Conservation (phyloP, 2,329 filamentous ascomycete genomes). For the Trichophyton verrucosum region DNA sequence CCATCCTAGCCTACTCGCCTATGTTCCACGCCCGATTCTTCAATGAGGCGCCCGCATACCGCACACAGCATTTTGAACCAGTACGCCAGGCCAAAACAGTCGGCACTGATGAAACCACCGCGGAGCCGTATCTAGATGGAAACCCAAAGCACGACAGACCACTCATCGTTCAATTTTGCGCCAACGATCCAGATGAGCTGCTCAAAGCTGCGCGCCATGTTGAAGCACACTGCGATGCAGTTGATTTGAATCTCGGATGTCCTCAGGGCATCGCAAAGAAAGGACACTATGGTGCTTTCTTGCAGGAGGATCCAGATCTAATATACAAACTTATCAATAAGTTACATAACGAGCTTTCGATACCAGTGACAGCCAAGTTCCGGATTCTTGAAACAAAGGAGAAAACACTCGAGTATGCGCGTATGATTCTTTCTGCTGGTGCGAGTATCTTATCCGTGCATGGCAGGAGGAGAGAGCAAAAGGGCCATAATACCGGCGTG, state of each 20-base stretch:
- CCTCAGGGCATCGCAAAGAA: conserved; percentile 88
- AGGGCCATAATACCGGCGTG: conserved; percentile 85
- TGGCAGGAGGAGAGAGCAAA: conserved; percentile 77
- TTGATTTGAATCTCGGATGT: conserved; percentile 91
- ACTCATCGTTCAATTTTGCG: conserved; percentile 90
- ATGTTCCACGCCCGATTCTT: conserved; percentile 95
- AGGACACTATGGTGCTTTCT: conserved; percentile 83
- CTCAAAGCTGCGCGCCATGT: conserved; percentile 59
- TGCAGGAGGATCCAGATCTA: conserved; percentile 83
- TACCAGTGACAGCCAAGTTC: conserved; percentile 93
- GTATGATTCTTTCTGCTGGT: conserved; percentile 72
- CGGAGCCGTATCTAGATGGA: conserved; percentile 60
- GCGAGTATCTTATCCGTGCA: conserved; percentile 92
- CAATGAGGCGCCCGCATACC: conserved; percentile 61
- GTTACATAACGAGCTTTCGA: conserved; percentile 62
- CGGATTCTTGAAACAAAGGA: conserved; percentile 77
- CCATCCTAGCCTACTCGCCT: conserved; percentile 76
- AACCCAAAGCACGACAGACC: conserved; percentile 75
- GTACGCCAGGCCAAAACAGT: conserved; percentile 23
- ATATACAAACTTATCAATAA: conserved; percentile 72
- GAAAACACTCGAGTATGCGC: conserved; percentile 76
- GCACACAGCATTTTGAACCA: conserved; percentile 69
- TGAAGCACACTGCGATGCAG: conserved; percentile 80
- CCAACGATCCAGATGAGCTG: conserved; percentile 37
- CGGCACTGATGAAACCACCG: conserved; percentile 2